A percentile compares a stretch with the other conserved stretches of the same genome.
phyloP scores from a whole-genome alignment of 2,329 filamentous ascomycete genomes.

The Pezicula carpinea region DNA sequence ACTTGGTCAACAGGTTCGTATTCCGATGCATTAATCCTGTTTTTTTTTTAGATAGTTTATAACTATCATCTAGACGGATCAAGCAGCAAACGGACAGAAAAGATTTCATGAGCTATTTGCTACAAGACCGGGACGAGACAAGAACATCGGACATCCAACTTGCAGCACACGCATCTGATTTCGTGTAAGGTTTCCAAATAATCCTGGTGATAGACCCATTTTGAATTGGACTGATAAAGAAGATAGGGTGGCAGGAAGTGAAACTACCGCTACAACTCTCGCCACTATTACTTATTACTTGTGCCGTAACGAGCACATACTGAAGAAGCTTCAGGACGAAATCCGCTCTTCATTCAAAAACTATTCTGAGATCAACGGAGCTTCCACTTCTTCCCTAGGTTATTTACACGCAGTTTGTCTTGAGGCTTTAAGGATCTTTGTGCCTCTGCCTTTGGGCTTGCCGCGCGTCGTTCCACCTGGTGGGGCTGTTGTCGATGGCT shows the following conservation, averaged over 20 bases:
- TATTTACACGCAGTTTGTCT: conserved; percentile 9
- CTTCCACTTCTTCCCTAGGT: neutral
- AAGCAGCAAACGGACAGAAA: neutral
- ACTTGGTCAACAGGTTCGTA: neutral
- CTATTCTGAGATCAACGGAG: neutral
- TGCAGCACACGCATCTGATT: conserved; percentile 28
- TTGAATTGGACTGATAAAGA: neutral
- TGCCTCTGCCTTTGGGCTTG: conserved; percentile 5
- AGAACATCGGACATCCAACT: neutral
- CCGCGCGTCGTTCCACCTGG: neutral
- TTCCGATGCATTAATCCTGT: too few species aligned
- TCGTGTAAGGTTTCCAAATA: conserved; percentile 2
- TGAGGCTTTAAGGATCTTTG: conserved; percentile 13
- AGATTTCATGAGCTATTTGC: conserved; percentile 6
- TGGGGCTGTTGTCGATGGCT: conserved; percentile 1
- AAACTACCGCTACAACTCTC: conserved; percentile 29
- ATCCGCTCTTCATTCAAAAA: conserved; percentile 34
- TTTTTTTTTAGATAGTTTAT: too few species aligned
- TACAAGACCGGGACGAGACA: neutral
- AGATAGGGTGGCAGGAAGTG: conserved; percentile 12
- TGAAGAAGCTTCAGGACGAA: conserved; percentile 54
- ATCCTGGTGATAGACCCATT: neutral
- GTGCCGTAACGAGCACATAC: conserved; percentile 48
- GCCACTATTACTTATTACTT: conserved; percentile 39
- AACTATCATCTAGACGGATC: neutral